Evolutionary conservation across 2,329 filamentous ascomycete genomes (phyloP), one percentile per base, ranked within the genome.

Genomic region (Monosporascus sp.): DNA sequence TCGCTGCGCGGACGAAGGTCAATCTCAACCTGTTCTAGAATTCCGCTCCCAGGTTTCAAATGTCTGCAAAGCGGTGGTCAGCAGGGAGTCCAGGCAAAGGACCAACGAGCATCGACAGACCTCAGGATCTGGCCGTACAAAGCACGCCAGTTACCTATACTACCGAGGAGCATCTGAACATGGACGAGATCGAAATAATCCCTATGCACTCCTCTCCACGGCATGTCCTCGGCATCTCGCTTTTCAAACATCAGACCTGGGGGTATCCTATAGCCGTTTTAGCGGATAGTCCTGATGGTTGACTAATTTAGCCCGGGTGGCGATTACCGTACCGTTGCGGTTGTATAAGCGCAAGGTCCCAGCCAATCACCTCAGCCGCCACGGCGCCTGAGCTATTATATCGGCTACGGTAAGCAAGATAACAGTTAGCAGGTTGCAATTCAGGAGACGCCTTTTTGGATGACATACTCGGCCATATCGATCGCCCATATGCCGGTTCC

Each of bases 401-500:
- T 40, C 60, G 60, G 53, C 64, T 66, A 56, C 31, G 20, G 27
- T 41, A 45, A 52, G 51, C 31, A 31, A 40, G 22, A 48, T 48
- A 46, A 38, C 40, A 19, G 50, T 59, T 27, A 60, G 58, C 41
- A 34, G 7, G 44, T 27, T 31, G n/a, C 47, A 8, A 27, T 14
- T 20, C 34, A 14, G 14, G 9, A 31, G 5, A 44, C 7, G 11
- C 9, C 17, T 20, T 44, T n/a, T 17, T 26, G 41, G 20, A 44
- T 48, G 45, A 69, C 83, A 73, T 76, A 90, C 81, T 88, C 85
- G 58, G 88, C 88, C 73, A 96, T 87, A 61, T 93, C 88, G 62
- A 95, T 89, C 41, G 88, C 84, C 93, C 93, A 97, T 56, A 96
- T 93, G 40, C 91, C 91, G 1, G 91, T 96, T 20, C 92, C 93